Percentiles rank a stretch among this genome's conserved stretches.
Conservation (phyloP, 768 basidiomycete genomes). For the Cystobasidium onofrii region DNA sequence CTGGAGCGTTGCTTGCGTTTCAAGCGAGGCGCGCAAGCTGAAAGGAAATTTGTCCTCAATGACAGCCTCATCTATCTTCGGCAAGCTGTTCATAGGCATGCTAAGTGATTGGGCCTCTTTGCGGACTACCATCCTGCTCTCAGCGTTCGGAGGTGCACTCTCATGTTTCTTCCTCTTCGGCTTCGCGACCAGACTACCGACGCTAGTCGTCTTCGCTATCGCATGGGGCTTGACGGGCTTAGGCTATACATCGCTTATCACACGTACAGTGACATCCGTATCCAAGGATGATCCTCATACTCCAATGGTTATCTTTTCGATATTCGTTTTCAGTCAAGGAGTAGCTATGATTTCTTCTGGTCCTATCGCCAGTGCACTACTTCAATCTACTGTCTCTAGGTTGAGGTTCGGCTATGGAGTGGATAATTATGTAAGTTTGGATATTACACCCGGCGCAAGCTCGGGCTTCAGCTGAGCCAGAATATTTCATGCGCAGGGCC, state of each 20-base stretch:
- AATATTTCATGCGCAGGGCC: background rate
- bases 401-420: slow-evolving; percentile 13
- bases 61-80: slow-evolving; percentile 18
- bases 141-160: background rate
- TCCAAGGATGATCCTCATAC: background rate
- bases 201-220: background rate
- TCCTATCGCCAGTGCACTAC: background rate
- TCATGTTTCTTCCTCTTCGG: slow-evolving; percentile 16
- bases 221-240: background rate
- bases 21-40: too few relatives aligned
- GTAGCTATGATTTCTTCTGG: background rate
- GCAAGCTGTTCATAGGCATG: background rate
- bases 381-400: background rate
- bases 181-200: background rate
- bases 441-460: too few relatives aligned
- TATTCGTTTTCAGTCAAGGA: slow-evolving; percentile 3
- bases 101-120: background rate
- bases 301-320: background rate
- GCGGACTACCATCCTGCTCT: background rate
- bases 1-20: too few relatives aligned
- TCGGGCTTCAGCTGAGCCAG: background rate
- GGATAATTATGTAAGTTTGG: slow-evolving; percentile 8
- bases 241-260: background rate
- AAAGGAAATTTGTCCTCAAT: too few relatives aligned
- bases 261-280: background rate